Conservation (phyloP, 345 rosid species). For the Camelina neglecta region DNA sequence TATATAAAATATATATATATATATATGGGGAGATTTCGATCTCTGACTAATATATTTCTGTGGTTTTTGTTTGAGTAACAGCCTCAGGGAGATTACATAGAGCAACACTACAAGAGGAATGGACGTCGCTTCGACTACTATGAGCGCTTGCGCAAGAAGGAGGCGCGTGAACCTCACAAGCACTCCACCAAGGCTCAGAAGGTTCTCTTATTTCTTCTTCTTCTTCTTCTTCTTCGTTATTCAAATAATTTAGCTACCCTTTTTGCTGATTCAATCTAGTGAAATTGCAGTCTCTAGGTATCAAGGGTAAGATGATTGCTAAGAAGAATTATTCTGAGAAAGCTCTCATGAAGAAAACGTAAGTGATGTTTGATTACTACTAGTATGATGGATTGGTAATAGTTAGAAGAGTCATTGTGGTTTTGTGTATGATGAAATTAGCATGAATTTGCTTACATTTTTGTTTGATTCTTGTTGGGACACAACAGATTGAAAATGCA, state of each 20-base stretch:
- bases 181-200: slow-evolving; percentile 74
- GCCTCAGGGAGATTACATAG: slow-evolving; percentile 98
- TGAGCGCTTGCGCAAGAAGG: slow-evolving; percentile 91
- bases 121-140: slow-evolving; percentile 78
- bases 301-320: slow-evolving; percentile 81
- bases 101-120: slow-evolving; percentile 77
- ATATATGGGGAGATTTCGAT: not conserved
- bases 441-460: not conserved
- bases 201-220: slow-evolving; percentile 37
- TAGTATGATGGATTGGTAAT: not conserved
- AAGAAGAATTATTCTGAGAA: slow-evolving; percentile 77
- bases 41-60: slow-evolving; percentile 2
- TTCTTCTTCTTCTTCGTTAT: not conserved
- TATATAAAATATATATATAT: too few species aligned
- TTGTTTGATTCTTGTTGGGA: not conserved
- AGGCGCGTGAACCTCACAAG: slow-evolving; percentile 88
- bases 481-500: slow-evolving; percentile 80
- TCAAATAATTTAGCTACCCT: not conserved
- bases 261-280: slow-evolving; percentile 15
- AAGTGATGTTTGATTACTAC: slow-evolving; percentile 28
- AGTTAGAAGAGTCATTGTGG: not conserved
- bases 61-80: slow-evolving; percentile 35
- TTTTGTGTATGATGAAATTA: not conserved
- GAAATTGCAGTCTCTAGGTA: slow-evolving; percentile 59
- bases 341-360: slow-evolving; percentile 85